Evolutionary conservation across 2,329 filamentous ascomycete genomes (phyloP), one percentile per base, ranked within the genome.

Genomic region (Dactylellina drechsleri): DNA sequence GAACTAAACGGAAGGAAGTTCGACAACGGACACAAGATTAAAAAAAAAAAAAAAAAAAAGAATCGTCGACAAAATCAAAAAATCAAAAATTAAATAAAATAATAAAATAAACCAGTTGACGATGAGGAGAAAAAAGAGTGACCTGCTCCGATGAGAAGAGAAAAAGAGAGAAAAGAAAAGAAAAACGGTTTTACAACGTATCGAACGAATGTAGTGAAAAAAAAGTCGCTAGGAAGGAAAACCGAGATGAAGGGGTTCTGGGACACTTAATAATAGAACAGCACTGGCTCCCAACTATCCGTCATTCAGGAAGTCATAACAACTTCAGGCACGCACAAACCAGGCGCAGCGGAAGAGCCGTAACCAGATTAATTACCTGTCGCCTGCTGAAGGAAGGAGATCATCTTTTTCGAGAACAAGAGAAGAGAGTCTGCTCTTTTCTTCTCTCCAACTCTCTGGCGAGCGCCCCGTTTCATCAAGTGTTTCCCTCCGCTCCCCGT

Each of bases 391-490:
- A 4, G 59, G 31, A 23, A 10, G 15, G 49, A 45, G 28, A 18
- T 36, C 31, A 36, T 36, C 31, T 36, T 36, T 36, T 36, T 10
- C n/a, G 47, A 40, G 47, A n/a, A 13, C n/a, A 23, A 52, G 45
- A 23, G 45, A 20, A 50, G 45, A 16, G 16, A 50, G 15, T 47
- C 43, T 47, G 16, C 43, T 47, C 43, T 47, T n/a, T 47, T n/a
- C 13, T 16, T 4, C 4, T 52, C 47, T 13, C 47, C 20, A 18
- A 8, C 47, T 52, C 47, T 2, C 18, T 8, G 16, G 47, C 5
- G 8, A 47, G 15, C 49, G 65, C 20, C 43, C 28, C 66, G 66
- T 71, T 71, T 71, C 66, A 71, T 71, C 43, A 16, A 53, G 66
- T 71, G 66, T 71, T 62, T 71, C 66, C 43, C 28, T 31, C 16